Conservation (phyloP, 345 rosid genomes). For the Rhodomyrtus tomentosa region DNA sequence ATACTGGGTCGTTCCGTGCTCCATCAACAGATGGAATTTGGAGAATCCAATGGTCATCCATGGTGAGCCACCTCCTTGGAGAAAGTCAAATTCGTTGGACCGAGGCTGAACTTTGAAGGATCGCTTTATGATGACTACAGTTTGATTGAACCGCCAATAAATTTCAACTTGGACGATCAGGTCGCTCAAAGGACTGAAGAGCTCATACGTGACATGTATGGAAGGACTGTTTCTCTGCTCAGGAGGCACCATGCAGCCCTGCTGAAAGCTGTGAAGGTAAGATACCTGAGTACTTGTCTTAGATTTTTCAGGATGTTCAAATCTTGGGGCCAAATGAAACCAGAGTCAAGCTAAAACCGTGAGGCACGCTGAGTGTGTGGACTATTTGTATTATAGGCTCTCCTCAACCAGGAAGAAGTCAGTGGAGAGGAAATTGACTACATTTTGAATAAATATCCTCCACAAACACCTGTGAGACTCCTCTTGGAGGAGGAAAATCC, state of each 20-base stretch:
- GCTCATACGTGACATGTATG: constrained; percentile 47
- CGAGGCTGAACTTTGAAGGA: constrained; percentile 88
- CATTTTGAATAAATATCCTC: constrained; percentile 67
- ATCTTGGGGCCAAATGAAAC: not conserved
- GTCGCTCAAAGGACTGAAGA: constrained; percentile 65
- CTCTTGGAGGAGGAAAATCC: constrained; percentile 71
- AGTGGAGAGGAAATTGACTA: constrained; percentile 74
- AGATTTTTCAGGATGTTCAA: not conserved
- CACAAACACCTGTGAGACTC: constrained; percentile 46
- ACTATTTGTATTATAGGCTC: constrained; percentile 27
- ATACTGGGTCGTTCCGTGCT: not conserved
- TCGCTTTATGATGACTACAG: constrained; percentile 71
- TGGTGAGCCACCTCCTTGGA: constrained; percentile 92
- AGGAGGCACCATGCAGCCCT: constrained; percentile 66
- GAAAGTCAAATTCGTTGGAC: constrained; percentile 68
- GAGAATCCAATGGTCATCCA: constrained; percentile 90
- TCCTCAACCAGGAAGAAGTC: constrained; percentile 62
- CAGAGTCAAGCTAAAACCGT: not conserved
- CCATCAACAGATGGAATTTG: constrained; percentile 71
- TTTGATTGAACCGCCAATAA: constrained; percentile 65
- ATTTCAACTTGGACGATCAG: constrained; percentile 81
- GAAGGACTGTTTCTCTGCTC: constrained; percentile 54
- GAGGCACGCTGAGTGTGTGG: not conserved
- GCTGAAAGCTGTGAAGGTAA: constrained; percentile 78
- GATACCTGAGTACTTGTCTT: not conserved